These are phyloP conservation scores for Tremella mesenterica DNA, from an alignment of 768 basidiomycete species.

Conservation along the genomic window DNA sequence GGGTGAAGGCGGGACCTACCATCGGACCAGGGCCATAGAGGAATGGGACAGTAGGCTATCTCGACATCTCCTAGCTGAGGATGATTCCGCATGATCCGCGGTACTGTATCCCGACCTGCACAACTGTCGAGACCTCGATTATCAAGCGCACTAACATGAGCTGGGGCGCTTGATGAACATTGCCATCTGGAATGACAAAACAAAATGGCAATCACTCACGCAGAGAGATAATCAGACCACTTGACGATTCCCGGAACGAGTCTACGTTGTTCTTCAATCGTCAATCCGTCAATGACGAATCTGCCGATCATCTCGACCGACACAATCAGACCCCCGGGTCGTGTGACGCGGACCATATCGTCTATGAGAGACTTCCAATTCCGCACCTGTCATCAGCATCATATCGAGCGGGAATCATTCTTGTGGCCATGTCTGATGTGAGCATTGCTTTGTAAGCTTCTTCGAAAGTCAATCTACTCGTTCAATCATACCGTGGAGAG, in stretches of 20 bases:
- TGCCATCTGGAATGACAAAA: neutral
- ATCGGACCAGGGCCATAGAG: conserved; percentile 14
- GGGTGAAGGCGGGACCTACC: neutral
- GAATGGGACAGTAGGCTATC: conserved; percentile 4
- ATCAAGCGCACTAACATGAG: neutral
- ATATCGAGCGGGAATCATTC: too few relatives aligned
- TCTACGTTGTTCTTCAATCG: conserved; percentile 1
- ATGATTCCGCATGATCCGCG: neutral
- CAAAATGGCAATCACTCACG: conserved; percentile 4
- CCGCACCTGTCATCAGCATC: conserved; percentile 3
- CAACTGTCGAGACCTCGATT: conserved; percentile 9
- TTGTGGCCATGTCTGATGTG: too few relatives aligned
- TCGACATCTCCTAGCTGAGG: conserved; percentile 2
- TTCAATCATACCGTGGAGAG: neutral
- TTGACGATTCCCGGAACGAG: conserved; percentile 4
- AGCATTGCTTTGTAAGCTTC: too few relatives aligned
- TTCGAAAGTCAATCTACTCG: too few relatives aligned
- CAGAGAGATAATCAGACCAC: conserved; percentile 6
- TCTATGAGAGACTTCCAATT: conserved; percentile 7
- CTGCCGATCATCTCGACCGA: conserved; percentile 8
- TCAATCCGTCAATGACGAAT: conserved; percentile 1
- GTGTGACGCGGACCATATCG: conserved; percentile 5
- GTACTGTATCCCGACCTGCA: neutral
- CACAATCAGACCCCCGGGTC: conserved; percentile 10
- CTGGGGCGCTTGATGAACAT: neutral